Conservation (phyloP, 495 filamentous ascomycete species). For the Talaromyces liani region DNA sequence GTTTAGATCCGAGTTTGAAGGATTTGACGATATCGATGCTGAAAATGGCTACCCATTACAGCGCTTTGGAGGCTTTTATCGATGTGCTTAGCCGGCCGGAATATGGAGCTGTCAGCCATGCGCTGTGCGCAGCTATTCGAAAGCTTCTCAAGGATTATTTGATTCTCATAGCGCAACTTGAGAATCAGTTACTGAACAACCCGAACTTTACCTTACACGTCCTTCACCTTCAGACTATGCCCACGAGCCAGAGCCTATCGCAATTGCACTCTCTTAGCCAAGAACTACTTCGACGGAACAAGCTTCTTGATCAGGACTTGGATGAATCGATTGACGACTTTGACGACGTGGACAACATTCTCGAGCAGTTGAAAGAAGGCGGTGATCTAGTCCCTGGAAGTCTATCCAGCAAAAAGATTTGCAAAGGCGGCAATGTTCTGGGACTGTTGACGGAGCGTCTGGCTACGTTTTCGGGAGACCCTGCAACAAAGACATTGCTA, state of each 20-base stretch:
- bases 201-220: constrained; percentile 84
- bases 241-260: constrained; percentile 79
- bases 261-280: constrained; percentile 82
- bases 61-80: constrained; percentile 83
- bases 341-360: constrained; percentile 79
- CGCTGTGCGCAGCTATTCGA: constrained; percentile 85
- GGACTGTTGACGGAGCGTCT: constrained; percentile 77
- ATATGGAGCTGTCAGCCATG: constrained; percentile 94
- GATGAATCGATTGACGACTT: constrained; percentile 78
- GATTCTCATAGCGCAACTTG: constrained; percentile 84
- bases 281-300: constrained; percentile 81
- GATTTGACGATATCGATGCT: constrained; percentile 84
- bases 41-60: constrained; percentile 92
- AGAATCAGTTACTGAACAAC: constrained; percentile 83
- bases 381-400: constrained; percentile 68
- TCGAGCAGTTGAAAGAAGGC: constrained; percentile 72
- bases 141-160: constrained; percentile 90
- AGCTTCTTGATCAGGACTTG: constrained; percentile 76
- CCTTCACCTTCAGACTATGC: constrained; percentile 82
- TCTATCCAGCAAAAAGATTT: constrained; percentile 82
- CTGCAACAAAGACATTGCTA: constrained; percentile 71
- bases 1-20: constrained; percentile 83
- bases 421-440: constrained; percentile 87
- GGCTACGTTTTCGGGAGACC: constrained; percentile 85
- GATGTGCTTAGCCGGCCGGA: constrained; percentile 90